Conservation (phyloP, 2,329 filamentous ascomycete genomes). For the Domatiomyces catenatus region DNA sequence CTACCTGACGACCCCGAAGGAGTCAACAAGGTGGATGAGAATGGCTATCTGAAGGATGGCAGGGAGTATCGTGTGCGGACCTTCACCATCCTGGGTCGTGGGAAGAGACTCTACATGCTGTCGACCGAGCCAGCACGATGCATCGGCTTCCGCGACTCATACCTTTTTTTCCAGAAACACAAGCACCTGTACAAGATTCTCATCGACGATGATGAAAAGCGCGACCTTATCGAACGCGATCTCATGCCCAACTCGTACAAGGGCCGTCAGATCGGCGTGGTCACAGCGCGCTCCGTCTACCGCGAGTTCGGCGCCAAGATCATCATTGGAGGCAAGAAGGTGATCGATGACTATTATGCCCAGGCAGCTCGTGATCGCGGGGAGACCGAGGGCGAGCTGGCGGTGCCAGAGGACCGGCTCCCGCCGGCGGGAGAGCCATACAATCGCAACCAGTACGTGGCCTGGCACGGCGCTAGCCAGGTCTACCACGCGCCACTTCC, state of each 20-base stretch:
- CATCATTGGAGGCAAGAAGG: constrained; percentile 71
- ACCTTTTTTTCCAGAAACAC: constrained; percentile 98
- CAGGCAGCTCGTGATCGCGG: constrained; percentile 59
- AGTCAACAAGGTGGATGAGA: constrained; percentile 83
- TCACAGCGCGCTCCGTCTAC: constrained; percentile 91
- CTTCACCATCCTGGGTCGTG: constrained; percentile 75
- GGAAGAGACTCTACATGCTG: constrained; percentile 86
- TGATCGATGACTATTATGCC: constrained; percentile 82
- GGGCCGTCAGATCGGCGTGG: constrained; percentile 88
- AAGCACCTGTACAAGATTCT: constrained; percentile 95
- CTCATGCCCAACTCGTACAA: constrained; percentile 98
- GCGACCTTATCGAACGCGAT: constrained; percentile 84
- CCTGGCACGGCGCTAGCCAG: constrained; percentile 91
- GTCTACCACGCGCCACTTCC: constrained; percentile 80
- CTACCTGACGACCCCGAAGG: constrained; percentile 77
- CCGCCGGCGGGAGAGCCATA: constrained; percentile 68
- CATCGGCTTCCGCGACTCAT: constrained; percentile 93
- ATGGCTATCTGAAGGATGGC: constrained; percentile 65
- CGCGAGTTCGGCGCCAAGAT: constrained; percentile 91
- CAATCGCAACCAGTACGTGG: constrained; percentile 97
- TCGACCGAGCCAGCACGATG: constrained; percentile 94
- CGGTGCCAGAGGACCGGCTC: constrained; percentile 73
- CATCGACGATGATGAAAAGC: constrained; percentile 92
- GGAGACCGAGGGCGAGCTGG: constrained; percentile 72
- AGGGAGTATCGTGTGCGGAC: constrained; percentile 91